Base-by-base conservation (phyloP, 208 protist species). In the Crithidia sp. region DNA sequence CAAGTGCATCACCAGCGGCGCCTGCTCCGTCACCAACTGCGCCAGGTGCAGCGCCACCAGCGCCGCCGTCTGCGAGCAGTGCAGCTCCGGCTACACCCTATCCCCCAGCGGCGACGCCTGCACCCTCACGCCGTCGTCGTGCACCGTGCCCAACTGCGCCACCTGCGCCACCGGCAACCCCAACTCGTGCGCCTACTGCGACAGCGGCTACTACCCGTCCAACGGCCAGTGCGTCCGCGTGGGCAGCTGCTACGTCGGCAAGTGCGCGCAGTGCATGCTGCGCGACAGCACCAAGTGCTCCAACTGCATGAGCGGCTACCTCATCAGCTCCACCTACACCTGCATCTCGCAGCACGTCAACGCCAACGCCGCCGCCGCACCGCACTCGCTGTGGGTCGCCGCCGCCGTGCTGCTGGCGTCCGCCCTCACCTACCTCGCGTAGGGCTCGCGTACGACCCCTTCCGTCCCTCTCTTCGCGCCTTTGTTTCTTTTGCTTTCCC, bases 251-350 rank as follows among this genome's bases (percentile, higher is more conserved):
- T 63, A 47, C 44, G 45, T 69, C 56, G 47, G 16, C 37, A 55
- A 66, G 45, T 77, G 72, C 41, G 39, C 41, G 45, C 62, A 77
- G 63, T 71, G 64, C 72, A 45, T 50, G 50, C 54, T 66, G n/a
- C 40, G 10, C 40, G 69, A 74, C 69, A 44, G 55, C 69, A 67
- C 54, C 59, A 60, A 54, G 36, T 77, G 72, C 64, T 59, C 61
- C 63, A 54, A 54, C 28, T 77, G 72, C 63, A 14, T 19, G 16
- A 36, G 19, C 63, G 63, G 72, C 56, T 71, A 60, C 49, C 36
- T 47, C 55, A 44, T 77, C 64, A 71, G 28, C 63, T 43, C 44
- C 61, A 41, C 71, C 54, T 59, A 58, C 62, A 54, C 53, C 57
- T 76, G 71, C 62, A 54, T 63, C 54, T 50, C 45, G 50, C 67